phyloP scores from a whole-genome alignment of 1,284 basidiomycete species.

The Stygiomarasmius scandens region DNA sequence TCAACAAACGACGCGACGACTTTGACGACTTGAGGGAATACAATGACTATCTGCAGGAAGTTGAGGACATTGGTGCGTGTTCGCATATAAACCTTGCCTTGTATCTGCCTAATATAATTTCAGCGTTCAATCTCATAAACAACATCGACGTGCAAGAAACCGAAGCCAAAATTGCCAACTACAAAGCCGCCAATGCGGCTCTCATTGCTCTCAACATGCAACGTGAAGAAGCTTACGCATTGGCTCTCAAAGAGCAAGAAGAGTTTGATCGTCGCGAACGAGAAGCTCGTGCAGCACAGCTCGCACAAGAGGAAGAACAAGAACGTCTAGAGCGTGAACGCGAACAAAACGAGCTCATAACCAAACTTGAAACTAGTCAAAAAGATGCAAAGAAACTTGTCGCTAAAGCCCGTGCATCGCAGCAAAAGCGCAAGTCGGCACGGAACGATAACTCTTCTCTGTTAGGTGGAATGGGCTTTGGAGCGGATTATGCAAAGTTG shows the following conservation, averaged over 20 bases:
- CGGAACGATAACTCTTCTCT: constrained; percentile 50
- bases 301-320: constrained; percentile 71
- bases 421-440: constrained; percentile 59
- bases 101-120: constrained; percentile 8
- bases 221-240: constrained; percentile 74
- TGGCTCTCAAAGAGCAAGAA: constrained; percentile 73
- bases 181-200: constrained; percentile 80
- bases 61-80: constrained; percentile 89
- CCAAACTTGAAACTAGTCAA: constrained; percentile 75
- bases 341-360: constrained; percentile 74
- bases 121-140: constrained; percentile 96
- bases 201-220: constrained; percentile 80
- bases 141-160: constrained; percentile 86
- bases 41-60: constrained; percentile 96
- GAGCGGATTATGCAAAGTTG: constrained; percentile 42
- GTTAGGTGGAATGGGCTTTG: constrained; percentile 38
- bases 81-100: constrained; percentile 3
- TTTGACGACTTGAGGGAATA: constrained; percentile 84
- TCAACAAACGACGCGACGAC: constrained; percentile 92
- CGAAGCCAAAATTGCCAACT: constrained; percentile 80
- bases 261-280: constrained; percentile 72
- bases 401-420: constrained; percentile 68
- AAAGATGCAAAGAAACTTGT: constrained; percentile 71
- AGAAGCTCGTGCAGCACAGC: constrained; percentile 70
- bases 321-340: constrained; percentile 79